Percentiles rank a stretch among this genome's conserved stretches.
Evolutionary conservation across 257 asterid species (phyloP).

Genomic region (Solanum gandarillasii): DNA sequence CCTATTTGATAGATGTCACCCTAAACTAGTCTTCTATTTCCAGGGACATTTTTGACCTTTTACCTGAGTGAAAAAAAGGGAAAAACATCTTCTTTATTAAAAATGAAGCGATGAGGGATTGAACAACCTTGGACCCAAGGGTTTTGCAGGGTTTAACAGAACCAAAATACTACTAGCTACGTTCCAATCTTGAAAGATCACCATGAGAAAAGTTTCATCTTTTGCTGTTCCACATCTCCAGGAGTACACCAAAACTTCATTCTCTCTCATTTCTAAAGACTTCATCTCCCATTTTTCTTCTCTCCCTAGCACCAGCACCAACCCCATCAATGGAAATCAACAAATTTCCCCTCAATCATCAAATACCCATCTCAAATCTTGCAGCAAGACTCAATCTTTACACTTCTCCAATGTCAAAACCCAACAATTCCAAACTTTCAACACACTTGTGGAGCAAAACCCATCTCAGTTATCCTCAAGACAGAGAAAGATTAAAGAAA

Average conservation of each 20-base stretch:
- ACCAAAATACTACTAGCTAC: background rate
- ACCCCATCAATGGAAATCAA: background rate
- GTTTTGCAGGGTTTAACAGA: slow-evolving; percentile 23
- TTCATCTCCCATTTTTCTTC: slow-evolving; percentile 3
- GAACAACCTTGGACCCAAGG: background rate
- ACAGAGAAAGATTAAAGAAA: slow-evolving; percentile 58
- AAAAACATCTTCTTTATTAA: background rate
- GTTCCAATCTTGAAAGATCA: background rate
- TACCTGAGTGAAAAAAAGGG: background rate
- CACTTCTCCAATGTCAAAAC: slow-evolving; percentile 16
- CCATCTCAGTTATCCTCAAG: slow-evolving; percentile 46
- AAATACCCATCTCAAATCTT: slow-evolving; percentile 21
- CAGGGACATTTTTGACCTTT: background rate
- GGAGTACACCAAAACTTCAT: slow-evolving; percentile 18
- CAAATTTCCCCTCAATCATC: slow-evolving; percentile 9
- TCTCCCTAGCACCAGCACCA: background rate
- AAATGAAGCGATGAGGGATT: background rate
- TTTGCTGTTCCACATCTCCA: slow-evolving; percentile 26
- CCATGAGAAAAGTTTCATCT: slow-evolving; percentile 67
- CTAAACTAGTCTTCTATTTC: background rate
- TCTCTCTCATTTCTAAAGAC: slow-evolving; percentile 20
- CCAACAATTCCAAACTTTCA: slow-evolving; percentile 21
- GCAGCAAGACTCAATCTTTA: slow-evolving; percentile 21
- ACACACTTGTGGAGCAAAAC: slow-evolving; percentile 31
- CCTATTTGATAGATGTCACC: too few relatives aligned